phyloP scores from a whole-genome alignment of 129 eudicot species.

The Solidago caesia region DNA sequence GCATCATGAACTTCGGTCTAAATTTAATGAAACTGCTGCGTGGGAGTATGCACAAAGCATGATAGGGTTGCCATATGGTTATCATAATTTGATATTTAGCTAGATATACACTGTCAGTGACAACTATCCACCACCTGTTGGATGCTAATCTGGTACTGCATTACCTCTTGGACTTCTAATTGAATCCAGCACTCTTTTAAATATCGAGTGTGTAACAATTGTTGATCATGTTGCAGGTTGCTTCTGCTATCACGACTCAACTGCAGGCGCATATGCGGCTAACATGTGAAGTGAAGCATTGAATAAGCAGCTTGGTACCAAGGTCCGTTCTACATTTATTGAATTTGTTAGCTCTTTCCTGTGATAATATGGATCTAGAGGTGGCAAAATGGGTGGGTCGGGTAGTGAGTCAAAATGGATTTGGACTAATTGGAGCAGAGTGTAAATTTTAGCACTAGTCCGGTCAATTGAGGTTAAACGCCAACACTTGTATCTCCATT shows the following conservation, averaged over 20 bases:
- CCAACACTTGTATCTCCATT: not conserved
- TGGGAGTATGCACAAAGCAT: constrained; percentile 94
- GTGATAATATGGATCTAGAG: not conserved
- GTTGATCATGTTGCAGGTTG: constrained; percentile 60
- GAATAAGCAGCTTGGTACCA: constrained; percentile 91
- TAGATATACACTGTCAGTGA: constrained; percentile 86
- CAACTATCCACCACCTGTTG: constrained; percentile 86
- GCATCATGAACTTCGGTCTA: constrained; percentile 81
- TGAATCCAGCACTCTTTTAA: not conserved
- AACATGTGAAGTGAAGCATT: constrained; percentile 97
- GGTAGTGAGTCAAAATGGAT: not conserved
- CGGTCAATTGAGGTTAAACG: not conserved
- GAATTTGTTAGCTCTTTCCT: not conserved
- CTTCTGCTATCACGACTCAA: constrained; percentile 99
- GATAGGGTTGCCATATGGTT: constrained; percentile 81
- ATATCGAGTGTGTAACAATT: constrained; percentile 2
- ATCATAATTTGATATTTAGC: constrained; percentile 90
- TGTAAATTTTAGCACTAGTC: not conserved
- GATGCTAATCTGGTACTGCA: constrained; percentile 48
- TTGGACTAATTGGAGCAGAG: not conserved
- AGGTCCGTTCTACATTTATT: constrained; percentile 43
- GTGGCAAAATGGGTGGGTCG: constrained; percentile 4
- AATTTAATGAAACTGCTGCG: constrained; percentile 90
- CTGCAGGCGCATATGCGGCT: constrained; percentile 94
- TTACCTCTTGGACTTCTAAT: constrained; percentile 17